These are phyloP conservation scores for Elaeagnus macrophylla DNA, from an alignment of 306 rosid species.

Conservation along the genomic window DNA sequence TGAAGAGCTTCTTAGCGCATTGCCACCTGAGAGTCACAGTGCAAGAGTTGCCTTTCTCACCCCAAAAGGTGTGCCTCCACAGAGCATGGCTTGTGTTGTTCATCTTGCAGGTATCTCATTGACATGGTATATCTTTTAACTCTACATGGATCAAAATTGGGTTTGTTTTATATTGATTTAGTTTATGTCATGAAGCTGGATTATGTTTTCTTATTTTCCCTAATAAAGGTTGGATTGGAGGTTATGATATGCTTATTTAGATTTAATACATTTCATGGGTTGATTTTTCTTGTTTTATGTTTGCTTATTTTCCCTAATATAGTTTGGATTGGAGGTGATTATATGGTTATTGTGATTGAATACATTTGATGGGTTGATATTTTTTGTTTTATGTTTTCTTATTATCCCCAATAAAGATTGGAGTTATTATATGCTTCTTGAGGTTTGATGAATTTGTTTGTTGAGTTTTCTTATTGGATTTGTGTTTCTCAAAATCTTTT, in stretches of 20 bases:
- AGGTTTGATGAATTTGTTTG: too few species aligned
- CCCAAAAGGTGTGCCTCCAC: constrained; percentile 59
- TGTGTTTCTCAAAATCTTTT: too few species aligned
- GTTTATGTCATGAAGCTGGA: not conserved
- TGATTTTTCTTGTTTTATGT: not conserved
- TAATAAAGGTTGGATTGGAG: not conserved
- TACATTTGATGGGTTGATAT: not conserved
- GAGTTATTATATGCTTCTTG: too few species aligned
- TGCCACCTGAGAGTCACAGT: constrained; percentile 89
- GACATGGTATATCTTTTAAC: not conserved
- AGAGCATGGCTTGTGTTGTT: constrained; percentile 77
- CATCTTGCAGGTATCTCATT: constrained; percentile 75
- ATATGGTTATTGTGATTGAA: too few species aligned
- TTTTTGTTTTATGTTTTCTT: not conserved
- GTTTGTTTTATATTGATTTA: not conserved
- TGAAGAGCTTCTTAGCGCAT: constrained; percentile 64
- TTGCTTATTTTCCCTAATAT: not conserved
- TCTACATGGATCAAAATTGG: not conserved
- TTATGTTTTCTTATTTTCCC: not conserved
- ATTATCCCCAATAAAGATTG: too few species aligned
- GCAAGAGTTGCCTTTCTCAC: constrained; percentile 82
- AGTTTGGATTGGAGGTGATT: too few species aligned
- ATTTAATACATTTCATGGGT: not conserved
- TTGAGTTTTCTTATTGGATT: too few species aligned
- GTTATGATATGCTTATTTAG: not conserved